phyloP scores from a whole-genome alignment of 768 basidiomycete species.

The Boletus coccyginus region DNA sequence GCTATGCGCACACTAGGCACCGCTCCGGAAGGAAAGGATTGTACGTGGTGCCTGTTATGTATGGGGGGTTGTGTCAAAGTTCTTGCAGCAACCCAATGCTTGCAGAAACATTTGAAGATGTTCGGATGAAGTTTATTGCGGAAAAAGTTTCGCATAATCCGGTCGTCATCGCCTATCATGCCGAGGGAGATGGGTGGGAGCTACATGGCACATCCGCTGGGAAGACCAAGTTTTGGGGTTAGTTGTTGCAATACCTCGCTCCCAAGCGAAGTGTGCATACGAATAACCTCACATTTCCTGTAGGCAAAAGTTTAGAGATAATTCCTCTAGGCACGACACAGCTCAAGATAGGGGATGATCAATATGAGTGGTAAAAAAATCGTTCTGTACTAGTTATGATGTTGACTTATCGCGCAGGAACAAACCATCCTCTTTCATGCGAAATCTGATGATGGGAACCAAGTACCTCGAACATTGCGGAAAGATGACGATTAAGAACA shows the following conservation, averaged over 20 bases:
- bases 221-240: slow-evolving; percentile 90
- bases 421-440: slow-evolving; percentile 84
- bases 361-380: slow-evolving; percentile 62
- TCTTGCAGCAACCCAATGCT: slow-evolving; percentile 76
- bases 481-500: slow-evolving; percentile 72
- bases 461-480: slow-evolving; percentile 89
- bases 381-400: background rate
- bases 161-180: slow-evolving; percentile 81
- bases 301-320: slow-evolving; percentile 88
- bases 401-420: slow-evolving; percentile 47
- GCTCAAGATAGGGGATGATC: slow-evolving; percentile 63
- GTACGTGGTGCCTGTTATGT: slow-evolving; percentile 44
- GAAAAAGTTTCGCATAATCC: slow-evolving; percentile 89
- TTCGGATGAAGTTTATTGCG: slow-evolving; percentile 76
- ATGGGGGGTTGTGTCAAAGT: slow-evolving; percentile 4
- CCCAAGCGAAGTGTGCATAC: slow-evolving; percentile 7
- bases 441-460: slow-evolving; percentile 86
- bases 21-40: slow-evolving; percentile 86
- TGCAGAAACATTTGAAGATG: slow-evolving; percentile 84
- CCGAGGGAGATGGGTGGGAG: slow-evolving; percentile 76
- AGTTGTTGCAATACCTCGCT: slow-evolving; percentile 26
- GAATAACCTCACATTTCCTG: slow-evolving; percentile 16
- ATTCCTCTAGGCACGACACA: slow-evolving; percentile 74
- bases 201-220: slow-evolving; percentile 74
- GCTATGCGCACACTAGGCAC: slow-evolving; percentile 78